Percentiles rank a stretch among this genome's conserved stretches.
Evolutionary conservation across 805 yeast species (phyloP).

Genomic region (Metschnikowia vanudenii): DNA sequence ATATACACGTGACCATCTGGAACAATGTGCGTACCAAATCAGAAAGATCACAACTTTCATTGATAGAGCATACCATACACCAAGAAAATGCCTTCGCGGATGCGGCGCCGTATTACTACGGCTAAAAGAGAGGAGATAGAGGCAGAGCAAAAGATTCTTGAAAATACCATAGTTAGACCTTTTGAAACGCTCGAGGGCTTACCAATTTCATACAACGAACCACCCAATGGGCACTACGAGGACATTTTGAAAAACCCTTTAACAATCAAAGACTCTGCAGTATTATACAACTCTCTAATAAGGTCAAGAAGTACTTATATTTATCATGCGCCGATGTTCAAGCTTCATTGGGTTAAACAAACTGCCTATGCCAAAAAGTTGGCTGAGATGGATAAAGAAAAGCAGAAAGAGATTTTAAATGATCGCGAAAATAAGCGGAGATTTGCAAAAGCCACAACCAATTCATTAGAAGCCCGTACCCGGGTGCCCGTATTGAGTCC

Average conservation of each 20-base stretch:
- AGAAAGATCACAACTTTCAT: neutral
- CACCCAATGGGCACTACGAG: constrained; percentile 55
- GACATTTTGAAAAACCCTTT: constrained; percentile 61
- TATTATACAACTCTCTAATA: constrained; percentile 66
- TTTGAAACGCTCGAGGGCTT: constrained; percentile 63
- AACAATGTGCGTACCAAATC: neutral
- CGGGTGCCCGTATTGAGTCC: constrained; percentile 36
- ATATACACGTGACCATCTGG: neutral
- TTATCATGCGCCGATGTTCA: constrained; percentile 71
- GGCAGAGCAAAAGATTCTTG: constrained; percentile 37
- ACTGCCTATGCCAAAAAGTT: constrained; percentile 51
- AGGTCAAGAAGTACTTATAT: constrained; percentile 59
- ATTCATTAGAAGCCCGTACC: constrained; percentile 19
- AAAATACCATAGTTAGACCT: constrained; percentile 49
- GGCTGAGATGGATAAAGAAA: constrained; percentile 34
- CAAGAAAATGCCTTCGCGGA: constrained; percentile 39
- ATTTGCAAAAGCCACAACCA: constrained; percentile 21
- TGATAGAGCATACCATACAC: neutral
- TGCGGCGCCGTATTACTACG: constrained; percentile 44
- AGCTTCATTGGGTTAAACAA: constrained; percentile 76
- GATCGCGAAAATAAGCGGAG: constrained; percentile 18
- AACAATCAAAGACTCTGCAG: constrained; percentile 69
- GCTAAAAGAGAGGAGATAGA: constrained; percentile 43
- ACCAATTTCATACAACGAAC: constrained; percentile 64
- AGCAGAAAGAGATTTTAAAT: constrained; percentile 19